A percentile compares a stretch with the other conserved stretches of the same genome.
These are phyloP conservation scores for Neopestalotiopsis rosae DNA, from an alignment of 2,329 filamentous ascomycete genomes.

Conservation along the genomic window DNA sequence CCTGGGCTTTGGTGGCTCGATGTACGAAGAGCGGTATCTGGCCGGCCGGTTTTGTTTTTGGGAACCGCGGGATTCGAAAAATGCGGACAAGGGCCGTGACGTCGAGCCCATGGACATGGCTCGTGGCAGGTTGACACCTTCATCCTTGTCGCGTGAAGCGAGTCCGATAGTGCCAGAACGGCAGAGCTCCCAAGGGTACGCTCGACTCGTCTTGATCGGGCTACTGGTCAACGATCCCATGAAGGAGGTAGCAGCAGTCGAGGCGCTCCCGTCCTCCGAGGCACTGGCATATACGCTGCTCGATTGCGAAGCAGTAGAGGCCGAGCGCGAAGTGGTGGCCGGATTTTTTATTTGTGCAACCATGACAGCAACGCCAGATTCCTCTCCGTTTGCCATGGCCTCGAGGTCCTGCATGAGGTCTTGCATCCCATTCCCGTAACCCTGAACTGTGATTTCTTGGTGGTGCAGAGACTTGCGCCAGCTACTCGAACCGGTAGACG, in stretches of 20 bases:
- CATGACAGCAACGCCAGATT: neutral
- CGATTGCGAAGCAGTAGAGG: constrained; percentile 21
- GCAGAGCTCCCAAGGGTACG: constrained; percentile 1
- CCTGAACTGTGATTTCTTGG: constrained; percentile 58
- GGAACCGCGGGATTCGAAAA: constrained; percentile 18
- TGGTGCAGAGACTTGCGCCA: constrained; percentile 36
- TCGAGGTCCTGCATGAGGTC: constrained; percentile 46
- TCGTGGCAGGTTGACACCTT: neutral
- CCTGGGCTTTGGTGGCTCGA: constrained; percentile 23
- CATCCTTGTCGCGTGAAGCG: neutral
- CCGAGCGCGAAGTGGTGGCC: constrained; percentile 6
- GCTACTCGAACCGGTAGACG: neutral
- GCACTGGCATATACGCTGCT: constrained; percentile 20
- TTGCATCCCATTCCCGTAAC: constrained; percentile 60
- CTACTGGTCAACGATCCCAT: constrained; percentile 8
- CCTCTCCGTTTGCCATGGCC: constrained; percentile 6
- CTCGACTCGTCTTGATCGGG: neutral
- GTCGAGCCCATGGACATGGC: constrained; percentile 8
- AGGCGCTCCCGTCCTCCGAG: constrained; percentile 26
- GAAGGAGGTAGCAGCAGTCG: constrained; percentile 28
- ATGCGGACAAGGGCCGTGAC: neutral
- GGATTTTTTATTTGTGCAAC: neutral
- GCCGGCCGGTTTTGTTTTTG: constrained; percentile 15
- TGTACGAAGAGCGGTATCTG: neutral
- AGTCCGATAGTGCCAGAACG: constrained; percentile 14